phyloP scores from a whole-genome alignment of 2,329 filamentous ascomycete genomes.

The Colletotrichum karsti region DNA sequence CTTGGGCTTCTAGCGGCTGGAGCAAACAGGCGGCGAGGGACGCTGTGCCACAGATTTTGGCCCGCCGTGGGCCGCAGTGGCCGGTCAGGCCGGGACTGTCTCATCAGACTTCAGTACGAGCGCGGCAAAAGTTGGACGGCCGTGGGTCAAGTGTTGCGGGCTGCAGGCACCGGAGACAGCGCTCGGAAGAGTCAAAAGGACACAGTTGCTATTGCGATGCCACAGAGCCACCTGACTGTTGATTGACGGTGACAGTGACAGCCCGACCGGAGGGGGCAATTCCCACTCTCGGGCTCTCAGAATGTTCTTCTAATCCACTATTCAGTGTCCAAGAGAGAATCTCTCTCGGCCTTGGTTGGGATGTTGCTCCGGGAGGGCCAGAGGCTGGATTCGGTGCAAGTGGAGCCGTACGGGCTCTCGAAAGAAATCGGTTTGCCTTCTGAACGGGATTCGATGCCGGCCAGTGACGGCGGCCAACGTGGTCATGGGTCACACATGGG shows the following conservation, averaged over 20 bases:
- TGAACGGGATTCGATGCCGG: conserved; percentile 10
- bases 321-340: not conserved
- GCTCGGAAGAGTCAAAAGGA: conserved; percentile 6
- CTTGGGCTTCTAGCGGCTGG: not conserved
- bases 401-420: conserved; percentile 4
- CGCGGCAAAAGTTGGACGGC: conserved; percentile 7
- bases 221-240: not conserved
- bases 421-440: conserved; percentile 16
- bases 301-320: not conserved
- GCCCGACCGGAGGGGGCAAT: no score
- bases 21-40: not conserved
- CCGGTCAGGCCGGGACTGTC: conserved; percentile 15
- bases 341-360: conserved; percentile 1
- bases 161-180: not conserved
- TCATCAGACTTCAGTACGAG: conserved; percentile 15
- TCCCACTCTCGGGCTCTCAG: not conserved
- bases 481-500: conserved; percentile 29
- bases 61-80: conserved; percentile 12
- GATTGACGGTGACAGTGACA: not conserved
- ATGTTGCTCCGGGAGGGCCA: not conserved
- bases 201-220: conserved; percentile 10
- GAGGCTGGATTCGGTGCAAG: conserved; percentile 14
- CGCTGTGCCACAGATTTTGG: not conserved
- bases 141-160: not conserved
- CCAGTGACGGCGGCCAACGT: conserved; percentile 29